Base-by-base conservation (phyloP, 805 yeast species). In the Saturnispora zaruensis region DNA sequence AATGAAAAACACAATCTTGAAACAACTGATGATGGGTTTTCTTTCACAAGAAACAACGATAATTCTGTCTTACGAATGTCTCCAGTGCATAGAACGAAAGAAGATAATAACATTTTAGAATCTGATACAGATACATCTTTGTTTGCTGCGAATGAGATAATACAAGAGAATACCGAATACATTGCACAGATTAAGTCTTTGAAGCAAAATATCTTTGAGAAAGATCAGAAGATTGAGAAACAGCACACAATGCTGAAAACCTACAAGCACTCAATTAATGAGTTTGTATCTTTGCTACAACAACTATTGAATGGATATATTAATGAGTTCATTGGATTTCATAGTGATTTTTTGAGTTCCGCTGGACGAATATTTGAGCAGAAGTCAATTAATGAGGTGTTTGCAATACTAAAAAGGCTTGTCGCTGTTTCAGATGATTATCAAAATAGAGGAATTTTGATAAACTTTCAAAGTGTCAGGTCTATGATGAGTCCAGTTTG, bases 301-400 rank as follows among this genome's bases (percentile, higher is more conserved):
- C 45, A 41, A 42, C 41, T 45, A 14, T 20, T 47, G 21, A 32
- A 41, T 41, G 50, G 41, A 4, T 47, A 47, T 32, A 40, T 47
- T n/a, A 47, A 47, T 26, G 50, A 47, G 36, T 47, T 47, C n/a
- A 47, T 47, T 41, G 50, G 50, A n/a, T 47, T 47, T 20, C 50
- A 47, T 16, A 41, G 45, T 18, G 50, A 47, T 34, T 42, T 47
- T 47, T n/a, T 47, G 3, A 41, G 44, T 30, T 24, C 16, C 8
- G 20, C 45, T 5, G 25, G 45, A 4, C 33, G 21, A 21, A 25
- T 47, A 24, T 47, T 47, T 42, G 50, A 41, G 7, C 44, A 47
- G 18, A 36, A 48, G 25, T 48, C 51, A n/a, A 48, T 48, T 14
- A 30, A 48, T 23, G 47, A 48, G 30, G 44, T 43, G 13, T 30